Conservation (phyloP, 2,329 filamentous ascomycete species). For the Apiospora koreana region DNA sequence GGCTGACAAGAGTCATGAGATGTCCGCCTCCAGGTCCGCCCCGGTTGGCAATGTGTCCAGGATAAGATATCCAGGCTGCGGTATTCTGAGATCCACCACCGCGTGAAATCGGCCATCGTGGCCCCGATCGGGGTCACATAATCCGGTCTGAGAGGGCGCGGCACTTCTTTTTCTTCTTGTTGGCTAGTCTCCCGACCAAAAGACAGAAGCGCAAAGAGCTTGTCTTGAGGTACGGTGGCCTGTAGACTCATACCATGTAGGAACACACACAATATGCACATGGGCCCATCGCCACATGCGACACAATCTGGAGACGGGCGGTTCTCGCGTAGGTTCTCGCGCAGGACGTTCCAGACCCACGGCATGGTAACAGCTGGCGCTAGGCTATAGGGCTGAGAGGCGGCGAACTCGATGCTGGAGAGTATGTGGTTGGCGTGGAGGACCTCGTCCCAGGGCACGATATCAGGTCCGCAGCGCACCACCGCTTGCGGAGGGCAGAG, state of each 20-base stretch:
- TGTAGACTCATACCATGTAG: neutral
- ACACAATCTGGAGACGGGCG: neutral
- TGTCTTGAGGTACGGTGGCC: neutral
- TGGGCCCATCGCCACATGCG: neutral
- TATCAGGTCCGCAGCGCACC: neutral
- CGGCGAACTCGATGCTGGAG: neutral
- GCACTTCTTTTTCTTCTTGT: neutral
- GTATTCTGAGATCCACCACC: neutral
- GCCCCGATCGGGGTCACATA: neutral
- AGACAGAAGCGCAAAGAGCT: neutral
- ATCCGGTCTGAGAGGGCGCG: neutral
- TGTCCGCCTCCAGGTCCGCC: neutral
- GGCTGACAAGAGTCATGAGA: neutral
- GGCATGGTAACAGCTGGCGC: neutral
- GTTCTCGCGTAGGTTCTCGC: neutral
- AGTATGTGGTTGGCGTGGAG: neutral
- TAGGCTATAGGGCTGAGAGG: neutral
- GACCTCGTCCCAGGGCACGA: neutral
- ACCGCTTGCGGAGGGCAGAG: neutral
- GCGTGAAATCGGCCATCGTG: neutral
- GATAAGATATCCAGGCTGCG: constrained; percentile 1
- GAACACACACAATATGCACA: constrained; percentile 1
- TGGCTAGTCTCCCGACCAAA: neutral
- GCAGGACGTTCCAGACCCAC: neutral
- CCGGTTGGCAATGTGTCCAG: neutral